Conservation (phyloP, 2,329 filamentous ascomycete genomes). For the Penicillium olsonii region DNA sequence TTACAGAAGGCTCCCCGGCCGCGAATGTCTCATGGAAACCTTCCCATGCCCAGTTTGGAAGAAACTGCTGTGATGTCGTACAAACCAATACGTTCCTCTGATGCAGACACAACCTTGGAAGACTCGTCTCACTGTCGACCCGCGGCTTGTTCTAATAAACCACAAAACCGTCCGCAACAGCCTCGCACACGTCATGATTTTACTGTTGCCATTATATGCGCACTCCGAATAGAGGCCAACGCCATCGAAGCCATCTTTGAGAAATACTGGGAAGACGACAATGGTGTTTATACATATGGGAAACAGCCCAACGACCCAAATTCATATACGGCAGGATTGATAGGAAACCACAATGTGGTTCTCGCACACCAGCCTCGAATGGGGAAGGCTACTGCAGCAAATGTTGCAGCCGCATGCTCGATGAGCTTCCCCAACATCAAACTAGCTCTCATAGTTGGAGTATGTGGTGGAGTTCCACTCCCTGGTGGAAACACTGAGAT, state of each 20-base stretch:
- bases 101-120: neutral
- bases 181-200: conserved; percentile 6
- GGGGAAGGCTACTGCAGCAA: conserved; percentile 12
- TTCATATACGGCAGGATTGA: conserved; percentile 14
- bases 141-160: neutral
- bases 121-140: too few relatives aligned
- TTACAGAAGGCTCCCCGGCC: too few relatives aligned
- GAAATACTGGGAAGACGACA: conserved; percentile 9
- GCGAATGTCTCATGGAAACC: too few relatives aligned
- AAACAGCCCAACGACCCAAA: conserved; percentile 9
- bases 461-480: conserved; percentile 22
- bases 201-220: conserved; percentile 19
- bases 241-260: conserved; percentile 18
- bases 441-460: conserved; percentile 21
- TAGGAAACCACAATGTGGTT: conserved; percentile 15
- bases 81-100: too few relatives aligned
- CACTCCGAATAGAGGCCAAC: conserved; percentile 11
- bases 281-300: neutral
- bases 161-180: neutral
- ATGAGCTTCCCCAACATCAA: conserved; percentile 21
- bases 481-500: conserved; percentile 9
- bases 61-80: too few relatives aligned
- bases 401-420: conserved; percentile 9
- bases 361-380: conserved; percentile 12
- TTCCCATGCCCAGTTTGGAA: too few relatives aligned